Evolutionary conservation across 768 basidiomycete species (phyloP).

Genomic region (Floccularia luteovirens): DNA sequence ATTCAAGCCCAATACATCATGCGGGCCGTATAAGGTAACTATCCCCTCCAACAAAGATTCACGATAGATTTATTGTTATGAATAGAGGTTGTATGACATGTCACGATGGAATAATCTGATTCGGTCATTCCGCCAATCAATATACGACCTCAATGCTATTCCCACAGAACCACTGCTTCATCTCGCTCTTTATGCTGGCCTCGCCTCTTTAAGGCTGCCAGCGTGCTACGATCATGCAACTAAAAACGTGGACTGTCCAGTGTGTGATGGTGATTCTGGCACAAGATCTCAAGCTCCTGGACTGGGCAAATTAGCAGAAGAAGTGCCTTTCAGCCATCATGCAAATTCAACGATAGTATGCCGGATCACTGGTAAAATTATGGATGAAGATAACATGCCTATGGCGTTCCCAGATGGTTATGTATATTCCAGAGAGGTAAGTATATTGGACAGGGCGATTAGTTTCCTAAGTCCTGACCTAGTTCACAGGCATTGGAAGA

Average conservation of each 20-base stretch:
- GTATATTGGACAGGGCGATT: slow-evolving; percentile 17
- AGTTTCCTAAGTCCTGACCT: slow-evolving; percentile 10
- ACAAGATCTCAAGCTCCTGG: slow-evolving; percentile 28
- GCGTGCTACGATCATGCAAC: slow-evolving; percentile 61
- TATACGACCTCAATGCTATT: slow-evolving; percentile 81
- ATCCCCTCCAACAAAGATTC: not conserved
- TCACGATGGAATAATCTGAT: slow-evolving; percentile 73
- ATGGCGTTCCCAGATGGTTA: slow-evolving; percentile 87
- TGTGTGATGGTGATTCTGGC: slow-evolving; percentile 63
- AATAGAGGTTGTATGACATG: slow-evolving; percentile 78
- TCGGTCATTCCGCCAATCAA: slow-evolving; percentile 75
- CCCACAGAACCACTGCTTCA: slow-evolving; percentile 84
- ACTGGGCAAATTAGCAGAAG: slow-evolving; percentile 68
- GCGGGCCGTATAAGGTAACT: slow-evolving; percentile 73
- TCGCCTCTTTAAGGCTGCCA: slow-evolving; percentile 85
- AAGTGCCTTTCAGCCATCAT: slow-evolving; percentile 91
- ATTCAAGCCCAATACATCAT: slow-evolving; percentile 61
- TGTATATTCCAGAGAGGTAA: slow-evolving; percentile 89
- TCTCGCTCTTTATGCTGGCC: slow-evolving; percentile 85
- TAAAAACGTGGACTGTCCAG: slow-evolving; percentile 84
- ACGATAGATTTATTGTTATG: slow-evolving; percentile 5
- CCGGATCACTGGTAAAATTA: slow-evolving; percentile 82
- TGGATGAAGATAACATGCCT: slow-evolving; percentile 92
- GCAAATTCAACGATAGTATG: slow-evolving; percentile 96
- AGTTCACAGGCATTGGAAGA: slow-evolving; percentile 69